Conservation (phyloP, 2,329 filamentous ascomycete species). For the Teratosphaeria nubilosa region DNA sequence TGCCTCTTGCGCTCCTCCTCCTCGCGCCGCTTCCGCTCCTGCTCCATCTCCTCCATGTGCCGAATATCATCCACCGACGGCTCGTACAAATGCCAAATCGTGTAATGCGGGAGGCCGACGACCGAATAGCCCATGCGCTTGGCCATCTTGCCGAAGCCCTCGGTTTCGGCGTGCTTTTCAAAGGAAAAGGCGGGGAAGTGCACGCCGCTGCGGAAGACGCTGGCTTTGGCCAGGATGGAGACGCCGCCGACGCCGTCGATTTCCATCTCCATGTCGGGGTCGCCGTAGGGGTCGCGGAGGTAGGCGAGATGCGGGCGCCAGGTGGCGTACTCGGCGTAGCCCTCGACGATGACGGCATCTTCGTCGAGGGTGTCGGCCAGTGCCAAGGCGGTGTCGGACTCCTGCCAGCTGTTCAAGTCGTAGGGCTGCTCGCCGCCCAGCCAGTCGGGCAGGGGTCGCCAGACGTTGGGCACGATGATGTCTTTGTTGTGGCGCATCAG, state of each 20-base stretch:
- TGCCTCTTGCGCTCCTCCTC: constrained; percentile 66
- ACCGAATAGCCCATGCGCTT: constrained; percentile 94
- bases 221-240: constrained; percentile 91
- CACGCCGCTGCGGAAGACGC: constrained; percentile 86
- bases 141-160: constrained; percentile 99
- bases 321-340: constrained; percentile 96
- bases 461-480: constrained; percentile 96
- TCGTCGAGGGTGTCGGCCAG: constrained; percentile 92
- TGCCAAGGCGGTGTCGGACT: constrained; percentile 90
- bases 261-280: constrained; percentile 99
- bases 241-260: constrained; percentile 96
- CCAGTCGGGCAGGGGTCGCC: constrained; percentile 98
- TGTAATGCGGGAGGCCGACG: constrained; percentile 91
- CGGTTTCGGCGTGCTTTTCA: constrained; percentile 95
- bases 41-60: constrained; percentile 98
- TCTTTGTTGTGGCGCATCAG: constrained; percentile 99
- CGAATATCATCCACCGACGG: constrained; percentile 95
- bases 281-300: constrained; percentile 88
- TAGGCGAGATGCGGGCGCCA: constrained; percentile 97
- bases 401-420: constrained; percentile 97
- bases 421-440: constrained; percentile 97
- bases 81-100: constrained; percentile 98
- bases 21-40: constrained; percentile 69
- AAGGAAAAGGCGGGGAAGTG: constrained; percentile 99
- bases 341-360: constrained; percentile 96